Evolutionary conservation across 768 basidiomycete genomes (phyloP).

Genomic region (Phylloporus sp.): DNA sequence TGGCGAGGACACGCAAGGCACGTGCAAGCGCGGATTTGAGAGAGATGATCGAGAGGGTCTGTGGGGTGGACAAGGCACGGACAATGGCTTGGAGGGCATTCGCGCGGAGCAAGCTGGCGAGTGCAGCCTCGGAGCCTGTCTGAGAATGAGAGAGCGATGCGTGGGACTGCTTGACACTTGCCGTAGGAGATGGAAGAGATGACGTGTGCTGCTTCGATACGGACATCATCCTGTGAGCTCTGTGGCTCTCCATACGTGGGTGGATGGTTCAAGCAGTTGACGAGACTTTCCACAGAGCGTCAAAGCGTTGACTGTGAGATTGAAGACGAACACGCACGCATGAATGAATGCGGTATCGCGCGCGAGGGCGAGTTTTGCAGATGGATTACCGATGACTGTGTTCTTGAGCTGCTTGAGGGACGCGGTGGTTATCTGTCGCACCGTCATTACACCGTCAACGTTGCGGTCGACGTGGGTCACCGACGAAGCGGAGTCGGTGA

Average conservation of each 20-base stretch:
- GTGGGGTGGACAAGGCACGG: constrained; percentile 49
- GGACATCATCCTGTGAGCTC: constrained; percentile 45
- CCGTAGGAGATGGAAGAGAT: constrained; percentile 71
- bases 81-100: constrained; percentile 59
- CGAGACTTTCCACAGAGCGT: too few relatives aligned
- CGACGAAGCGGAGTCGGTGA: background rate
- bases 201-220: constrained; percentile 71
- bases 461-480: background rate
- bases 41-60: constrained; percentile 29
- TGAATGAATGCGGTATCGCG: constrained; percentile 52
- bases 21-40: constrained; percentile 59
- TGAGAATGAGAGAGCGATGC: background rate
- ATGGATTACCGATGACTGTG: constrained; percentile 72
- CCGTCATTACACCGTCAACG: constrained; percentile 19
- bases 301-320: background rate
- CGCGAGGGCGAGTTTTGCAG: constrained; percentile 58
- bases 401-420: constrained; percentile 68
- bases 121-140: constrained; percentile 56
- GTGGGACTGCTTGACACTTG: constrained; percentile 15
- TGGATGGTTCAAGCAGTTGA: constrained; percentile 52
- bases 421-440: constrained; percentile 25
- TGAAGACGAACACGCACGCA: constrained; percentile 36
- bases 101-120: constrained; percentile 50
- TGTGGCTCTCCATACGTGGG: constrained; percentile 30
- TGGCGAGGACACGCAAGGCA: constrained; percentile 54